Percentiles rank a stretch among this genome's conserved stretches.
These are phyloP conservation scores for Tetrahymena borealis DNA, from an alignment of 73 alveolate genomes.

Conservation along the genomic window DNA sequence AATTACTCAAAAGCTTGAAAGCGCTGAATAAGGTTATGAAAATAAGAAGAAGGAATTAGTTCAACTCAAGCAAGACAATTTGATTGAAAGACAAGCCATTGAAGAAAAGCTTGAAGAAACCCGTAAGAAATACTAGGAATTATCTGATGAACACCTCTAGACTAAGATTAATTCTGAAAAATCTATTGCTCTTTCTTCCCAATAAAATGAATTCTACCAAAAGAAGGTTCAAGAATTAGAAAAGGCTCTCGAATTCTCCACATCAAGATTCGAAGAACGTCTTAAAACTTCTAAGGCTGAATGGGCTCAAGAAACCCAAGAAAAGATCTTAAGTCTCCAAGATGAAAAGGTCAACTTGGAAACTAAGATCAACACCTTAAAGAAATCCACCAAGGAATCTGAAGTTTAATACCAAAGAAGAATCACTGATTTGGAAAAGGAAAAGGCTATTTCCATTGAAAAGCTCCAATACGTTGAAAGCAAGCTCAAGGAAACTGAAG, in stretches of 20 bases:
- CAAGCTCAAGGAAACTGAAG: slow-evolving; percentile 23
- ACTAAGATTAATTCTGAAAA: slow-evolving; percentile 65
- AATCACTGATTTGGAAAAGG: slow-evolving; percentile 56
- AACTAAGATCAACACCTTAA: slow-evolving; percentile 48
- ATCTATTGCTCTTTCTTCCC: slow-evolving; percentile 63
- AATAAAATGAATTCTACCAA: slow-evolving; percentile 65
- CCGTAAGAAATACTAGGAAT: slow-evolving; percentile 44
- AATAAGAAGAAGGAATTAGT: slow-evolving; percentile 55
- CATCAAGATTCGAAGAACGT: slow-evolving; percentile 70
- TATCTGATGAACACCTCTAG: slow-evolving; percentile 66
- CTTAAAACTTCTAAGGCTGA: slow-evolving; percentile 49
- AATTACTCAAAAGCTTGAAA: slow-evolving; percentile 56
- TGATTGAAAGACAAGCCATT: slow-evolving; percentile 50
- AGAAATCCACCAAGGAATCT: slow-evolving; percentile 60
- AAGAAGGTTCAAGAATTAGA: slow-evolving; percentile 69
- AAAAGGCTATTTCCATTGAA: slow-evolving; percentile 47
- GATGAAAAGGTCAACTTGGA: slow-evolving; percentile 57
- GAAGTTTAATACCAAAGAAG: slow-evolving; percentile 52
- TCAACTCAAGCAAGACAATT: slow-evolving; percentile 46
- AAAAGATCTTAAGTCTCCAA: slow-evolving; percentile 59
- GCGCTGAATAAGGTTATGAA: slow-evolving; percentile 48
- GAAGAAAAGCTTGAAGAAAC: slow-evolving; percentile 52
- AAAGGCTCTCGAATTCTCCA: slow-evolving; percentile 52
- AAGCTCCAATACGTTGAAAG: slow-evolving; percentile 26
- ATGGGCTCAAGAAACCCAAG: slow-evolving; percentile 52